phyloP scores from a whole-genome alignment of 2,329 filamentous ascomycete genomes.

The Clarireedia sp. region DNA sequence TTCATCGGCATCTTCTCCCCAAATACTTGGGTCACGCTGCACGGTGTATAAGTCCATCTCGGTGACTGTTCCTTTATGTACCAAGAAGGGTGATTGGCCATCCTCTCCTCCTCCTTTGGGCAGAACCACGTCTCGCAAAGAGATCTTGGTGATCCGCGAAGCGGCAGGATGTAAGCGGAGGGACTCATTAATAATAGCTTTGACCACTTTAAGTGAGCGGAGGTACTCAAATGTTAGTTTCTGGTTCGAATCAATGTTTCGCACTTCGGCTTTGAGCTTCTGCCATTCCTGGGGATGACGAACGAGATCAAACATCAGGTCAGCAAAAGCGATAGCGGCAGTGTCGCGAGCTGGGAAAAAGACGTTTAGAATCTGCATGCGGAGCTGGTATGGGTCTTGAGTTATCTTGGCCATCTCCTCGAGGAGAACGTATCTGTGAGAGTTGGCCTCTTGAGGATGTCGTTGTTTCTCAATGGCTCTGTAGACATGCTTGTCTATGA shows the following conservation, averaged over 20 bases:
- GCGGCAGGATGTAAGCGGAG: neutral
- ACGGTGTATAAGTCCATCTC: conserved; percentile 23
- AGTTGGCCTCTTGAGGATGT: no score
- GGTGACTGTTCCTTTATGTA: conserved; percentile 17
- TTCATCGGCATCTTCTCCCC: conserved; percentile 31
- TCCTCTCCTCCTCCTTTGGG: conserved; percentile 26
- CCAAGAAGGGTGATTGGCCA: conserved; percentile 20
- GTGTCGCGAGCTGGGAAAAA: neutral
- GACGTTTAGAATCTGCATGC: neutral
- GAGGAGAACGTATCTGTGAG: neutral
- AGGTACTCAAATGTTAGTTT: neutral
- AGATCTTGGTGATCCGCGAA: neutral
- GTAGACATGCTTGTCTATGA: neutral
- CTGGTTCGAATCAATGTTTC: neutral
- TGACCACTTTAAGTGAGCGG: neutral
- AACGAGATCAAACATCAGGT: neutral
- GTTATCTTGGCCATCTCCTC: neutral
- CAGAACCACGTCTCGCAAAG: conserved; percentile 8
- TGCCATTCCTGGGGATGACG: neutral
- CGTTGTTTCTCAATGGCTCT: conserved; percentile 6
- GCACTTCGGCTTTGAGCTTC: neutral
- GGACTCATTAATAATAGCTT: neutral
- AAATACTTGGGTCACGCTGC: conserved; percentile 32
- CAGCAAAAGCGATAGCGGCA: neutral
- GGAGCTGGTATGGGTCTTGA: neutral